A percentile compares a stretch with the other conserved stretches of the same genome.
Conservation (phyloP, 371 early-diverging fungal species). For the Lichtheimia ramosa region DNA sequence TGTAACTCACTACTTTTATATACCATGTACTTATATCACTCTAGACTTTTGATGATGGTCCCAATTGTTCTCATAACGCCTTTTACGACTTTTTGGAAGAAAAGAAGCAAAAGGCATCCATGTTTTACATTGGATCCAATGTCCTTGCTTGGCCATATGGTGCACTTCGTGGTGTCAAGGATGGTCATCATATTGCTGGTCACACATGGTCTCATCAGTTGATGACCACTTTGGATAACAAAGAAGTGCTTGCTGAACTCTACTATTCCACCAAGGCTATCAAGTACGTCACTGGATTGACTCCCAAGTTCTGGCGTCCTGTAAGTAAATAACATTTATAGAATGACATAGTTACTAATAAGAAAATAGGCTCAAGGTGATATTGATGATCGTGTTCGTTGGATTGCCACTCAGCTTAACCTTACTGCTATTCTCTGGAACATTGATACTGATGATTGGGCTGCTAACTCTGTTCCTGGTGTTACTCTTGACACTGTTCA, state of each 20-base stretch:
- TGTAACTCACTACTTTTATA: neutral
- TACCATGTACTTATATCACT: neutral
- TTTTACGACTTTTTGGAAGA: constrained; percentile 45
- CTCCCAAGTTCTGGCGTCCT: constrained; percentile 59
- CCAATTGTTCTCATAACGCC: constrained; percentile 53
- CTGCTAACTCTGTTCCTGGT: constrained; percentile 24
- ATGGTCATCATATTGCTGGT: constrained; percentile 52
- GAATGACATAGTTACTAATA: too few species aligned
- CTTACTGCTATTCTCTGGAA: constrained; percentile 53
- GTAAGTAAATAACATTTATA: constrained; percentile 17
- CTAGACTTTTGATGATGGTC: constrained; percentile 50
- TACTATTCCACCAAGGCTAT: constrained; percentile 55
- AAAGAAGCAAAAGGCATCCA: constrained; percentile 37
- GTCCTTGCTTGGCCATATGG: constrained; percentile 50
- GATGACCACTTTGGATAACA: constrained; percentile 54
- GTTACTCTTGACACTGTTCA: constrained; percentile 27
- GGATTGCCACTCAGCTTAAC: constrained; percentile 49
- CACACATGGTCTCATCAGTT: constrained; percentile 63
- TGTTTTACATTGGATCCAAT: constrained; percentile 53
- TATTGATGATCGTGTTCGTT: constrained; percentile 55
- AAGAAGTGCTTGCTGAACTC: constrained; percentile 60
- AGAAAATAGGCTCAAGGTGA: constrained; percentile 49
- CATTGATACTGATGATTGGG: constrained; percentile 50
- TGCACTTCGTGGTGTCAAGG: constrained; percentile 50
- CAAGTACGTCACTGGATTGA: constrained; percentile 52